A percentile compares a stretch with the other conserved stretches of the same genome.
These are phyloP conservation scores for Pestalotiopsis sp. DNA, from an alignment of 2,329 filamentous ascomycete genomes.

Conservation along the genomic window DNA sequence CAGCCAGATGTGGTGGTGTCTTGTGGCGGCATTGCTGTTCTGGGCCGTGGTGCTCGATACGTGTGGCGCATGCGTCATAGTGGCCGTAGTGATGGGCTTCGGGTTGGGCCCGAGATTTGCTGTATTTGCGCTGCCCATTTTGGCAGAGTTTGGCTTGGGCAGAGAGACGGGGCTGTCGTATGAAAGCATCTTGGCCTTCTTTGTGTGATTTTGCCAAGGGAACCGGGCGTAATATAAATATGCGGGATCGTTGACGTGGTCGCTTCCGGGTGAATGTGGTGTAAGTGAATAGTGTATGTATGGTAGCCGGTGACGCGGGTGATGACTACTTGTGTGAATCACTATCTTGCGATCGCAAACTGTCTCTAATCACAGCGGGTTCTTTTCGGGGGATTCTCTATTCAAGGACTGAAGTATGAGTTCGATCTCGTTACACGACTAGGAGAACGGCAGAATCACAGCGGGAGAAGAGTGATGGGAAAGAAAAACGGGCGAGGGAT, in stretches of 20 bases:
- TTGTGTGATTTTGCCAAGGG: neutral
- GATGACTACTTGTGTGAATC: neutral
- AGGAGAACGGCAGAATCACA: neutral
- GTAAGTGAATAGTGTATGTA: neutral
- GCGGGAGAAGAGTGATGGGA: neutral
- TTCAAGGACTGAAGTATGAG: neutral
- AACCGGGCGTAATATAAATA: neutral
- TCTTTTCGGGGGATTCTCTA: neutral
- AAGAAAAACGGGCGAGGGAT: neutral
- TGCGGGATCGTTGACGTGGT: neutral
- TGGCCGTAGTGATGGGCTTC: constrained; percentile 31
- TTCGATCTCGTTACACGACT: neutral
- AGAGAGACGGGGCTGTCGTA: constrained; percentile 50
- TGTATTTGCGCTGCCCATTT: constrained; percentile 31
- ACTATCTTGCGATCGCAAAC: constrained; percentile 4
- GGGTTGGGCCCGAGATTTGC: constrained; percentile 30
- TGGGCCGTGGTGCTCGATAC: constrained; percentile 32
- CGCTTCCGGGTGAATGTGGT: neutral
- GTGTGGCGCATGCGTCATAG: constrained; percentile 27
- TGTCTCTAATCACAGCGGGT: neutral
- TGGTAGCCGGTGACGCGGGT: neutral
- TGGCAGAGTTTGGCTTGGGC: constrained; percentile 39
- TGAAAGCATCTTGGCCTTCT: constrained; percentile 47
- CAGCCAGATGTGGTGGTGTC: constrained; percentile 75
- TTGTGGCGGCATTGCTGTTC: constrained; percentile 28